These are phyloP conservation scores for Lipomyces orientalis DNA, from an alignment of 805 yeast genomes.

Conservation along the genomic window DNA sequence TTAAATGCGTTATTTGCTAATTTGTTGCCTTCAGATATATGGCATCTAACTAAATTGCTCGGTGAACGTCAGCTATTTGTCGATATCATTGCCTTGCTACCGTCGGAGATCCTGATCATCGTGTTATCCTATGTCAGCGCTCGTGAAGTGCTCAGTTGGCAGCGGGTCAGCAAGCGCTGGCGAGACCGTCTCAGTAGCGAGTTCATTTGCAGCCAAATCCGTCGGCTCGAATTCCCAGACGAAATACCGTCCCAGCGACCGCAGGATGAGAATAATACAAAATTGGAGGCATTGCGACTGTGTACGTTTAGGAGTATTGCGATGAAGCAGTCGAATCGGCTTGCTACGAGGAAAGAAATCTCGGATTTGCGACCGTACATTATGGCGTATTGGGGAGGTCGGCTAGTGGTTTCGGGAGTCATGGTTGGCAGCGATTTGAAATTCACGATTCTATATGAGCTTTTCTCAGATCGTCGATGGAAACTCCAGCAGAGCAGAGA, in stretches of 20 bases:
- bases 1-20: conserved; percentile 25
- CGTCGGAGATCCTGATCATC: conserved; percentile 28
- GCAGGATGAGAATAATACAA: conserved; percentile 24
- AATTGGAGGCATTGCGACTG: conserved; percentile 27
- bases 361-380: conserved; percentile 32
- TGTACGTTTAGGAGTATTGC: conserved; percentile 33
- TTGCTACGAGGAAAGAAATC: conserved; percentile 32
- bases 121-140: conserved; percentile 32
- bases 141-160: conserved; percentile 34
- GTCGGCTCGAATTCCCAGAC: conserved; percentile 28
- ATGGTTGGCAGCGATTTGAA: conserved; percentile 35
- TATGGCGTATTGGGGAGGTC: conserved; percentile 38
- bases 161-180: conserved; percentile 35
- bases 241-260: conserved; percentile 35
- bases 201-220: conserved; percentile 26
- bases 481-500: conserved; percentile 36
- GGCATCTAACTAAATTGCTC: conserved; percentile 33
- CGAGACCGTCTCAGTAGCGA: conserved; percentile 27
- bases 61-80: conserved; percentile 34
- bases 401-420: conserved; percentile 33
- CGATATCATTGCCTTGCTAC: conserved; percentile 31
- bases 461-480: conserved; percentile 34
- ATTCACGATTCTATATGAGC: conserved; percentile 32
- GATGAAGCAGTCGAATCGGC: conserved; percentile 31
- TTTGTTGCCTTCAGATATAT: conserved; percentile 34